Percentiles rank a stretch among this genome's conserved stretches.
Conservation (phyloP, 2,329 filamentous ascomycete species). For the Ophiocordyceps unilateralis region DNA sequence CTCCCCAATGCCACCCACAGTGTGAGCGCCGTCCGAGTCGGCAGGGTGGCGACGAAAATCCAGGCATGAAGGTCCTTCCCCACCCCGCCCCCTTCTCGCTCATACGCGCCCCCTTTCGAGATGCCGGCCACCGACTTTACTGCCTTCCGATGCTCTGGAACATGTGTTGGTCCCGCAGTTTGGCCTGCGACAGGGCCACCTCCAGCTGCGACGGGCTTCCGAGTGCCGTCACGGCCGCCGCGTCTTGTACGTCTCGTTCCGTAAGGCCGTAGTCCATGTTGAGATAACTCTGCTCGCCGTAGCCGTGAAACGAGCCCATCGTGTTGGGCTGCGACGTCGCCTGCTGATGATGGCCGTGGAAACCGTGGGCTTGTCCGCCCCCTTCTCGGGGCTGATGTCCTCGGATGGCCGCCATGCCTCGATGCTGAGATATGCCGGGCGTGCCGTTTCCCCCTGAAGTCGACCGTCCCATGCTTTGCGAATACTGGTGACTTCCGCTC, state of each 20-base stretch:
- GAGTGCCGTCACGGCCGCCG: constrained; percentile 5
- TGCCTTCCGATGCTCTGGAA: constrained; percentile 9
- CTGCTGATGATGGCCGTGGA: constrained; percentile 3
- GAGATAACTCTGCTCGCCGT: constrained; percentile 8
- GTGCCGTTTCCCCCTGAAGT: constrained; percentile 2
- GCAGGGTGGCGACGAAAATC: too few species aligned
- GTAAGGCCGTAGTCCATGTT: constrained; percentile 10
- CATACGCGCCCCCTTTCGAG: background rate
- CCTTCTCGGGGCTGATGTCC: constrained; percentile 4
- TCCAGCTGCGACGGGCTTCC: constrained; percentile 7
- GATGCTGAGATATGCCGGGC: constrained; percentile 2
- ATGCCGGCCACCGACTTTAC: constrained; percentile 1
- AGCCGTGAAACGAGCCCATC: constrained; percentile 6
- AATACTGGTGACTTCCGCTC: constrained; percentile 3
- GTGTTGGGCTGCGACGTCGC: constrained; percentile 3
- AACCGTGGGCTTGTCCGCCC: constrained; percentile 3
- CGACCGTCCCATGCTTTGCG: constrained; percentile 5
- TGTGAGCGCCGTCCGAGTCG: too few species aligned
- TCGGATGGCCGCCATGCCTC: constrained; percentile 1
- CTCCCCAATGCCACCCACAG: background rate
- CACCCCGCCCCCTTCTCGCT: background rate
- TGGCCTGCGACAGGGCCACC: constrained; percentile 7
- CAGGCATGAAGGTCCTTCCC: background rate
- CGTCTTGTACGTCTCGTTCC: constrained; percentile 6
- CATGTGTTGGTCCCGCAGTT: constrained; percentile 7